phyloP scores from a whole-genome alignment of 179 eudicot genomes.

The Camellia oleifera region DNA sequence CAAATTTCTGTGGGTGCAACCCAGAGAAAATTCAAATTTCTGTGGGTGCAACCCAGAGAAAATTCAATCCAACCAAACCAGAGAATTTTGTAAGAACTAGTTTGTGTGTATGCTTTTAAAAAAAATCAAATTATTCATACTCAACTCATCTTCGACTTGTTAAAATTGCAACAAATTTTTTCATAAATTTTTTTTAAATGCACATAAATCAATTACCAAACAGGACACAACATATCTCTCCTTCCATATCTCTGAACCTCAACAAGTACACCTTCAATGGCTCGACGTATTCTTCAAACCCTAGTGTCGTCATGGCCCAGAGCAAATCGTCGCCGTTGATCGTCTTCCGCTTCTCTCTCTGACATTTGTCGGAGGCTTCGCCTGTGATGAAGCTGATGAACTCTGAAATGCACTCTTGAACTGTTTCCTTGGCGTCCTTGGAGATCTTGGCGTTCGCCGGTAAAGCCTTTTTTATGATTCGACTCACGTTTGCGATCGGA shows the following conservation, averaged over 20 bases:
- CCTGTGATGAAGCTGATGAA: constrained; percentile 73
- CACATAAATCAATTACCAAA: no score
- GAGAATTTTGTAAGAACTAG: no score
- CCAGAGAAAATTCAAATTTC: no score
- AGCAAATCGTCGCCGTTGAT: constrained; percentile 70
- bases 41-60: no score
- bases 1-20: no score
- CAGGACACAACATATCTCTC: constrained; percentile 26
- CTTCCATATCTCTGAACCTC: constrained; percentile 65
- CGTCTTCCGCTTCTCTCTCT: constrained; percentile 64
- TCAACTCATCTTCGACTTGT: no score
- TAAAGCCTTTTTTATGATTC: constrained; percentile 64
- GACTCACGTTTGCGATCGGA: constrained; percentile 66
- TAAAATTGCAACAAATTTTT: no score
- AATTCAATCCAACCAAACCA: no score
- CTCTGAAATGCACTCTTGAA: constrained; percentile 73
- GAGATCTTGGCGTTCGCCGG: constrained; percentile 71
- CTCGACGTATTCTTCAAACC: constrained; percentile 68
- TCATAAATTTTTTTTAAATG: no score
- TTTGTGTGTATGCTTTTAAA: no score
- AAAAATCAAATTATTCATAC: no score
- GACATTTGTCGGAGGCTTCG: constrained; percentile 68
- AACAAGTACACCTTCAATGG: constrained; percentile 58
- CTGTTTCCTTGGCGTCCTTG: constrained; percentile 66
- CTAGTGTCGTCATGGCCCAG: constrained; percentile 73